Evolutionary conservation across 768 basidiomycete genomes (phyloP).

Genomic region (Mycena albidolilacea): DNA sequence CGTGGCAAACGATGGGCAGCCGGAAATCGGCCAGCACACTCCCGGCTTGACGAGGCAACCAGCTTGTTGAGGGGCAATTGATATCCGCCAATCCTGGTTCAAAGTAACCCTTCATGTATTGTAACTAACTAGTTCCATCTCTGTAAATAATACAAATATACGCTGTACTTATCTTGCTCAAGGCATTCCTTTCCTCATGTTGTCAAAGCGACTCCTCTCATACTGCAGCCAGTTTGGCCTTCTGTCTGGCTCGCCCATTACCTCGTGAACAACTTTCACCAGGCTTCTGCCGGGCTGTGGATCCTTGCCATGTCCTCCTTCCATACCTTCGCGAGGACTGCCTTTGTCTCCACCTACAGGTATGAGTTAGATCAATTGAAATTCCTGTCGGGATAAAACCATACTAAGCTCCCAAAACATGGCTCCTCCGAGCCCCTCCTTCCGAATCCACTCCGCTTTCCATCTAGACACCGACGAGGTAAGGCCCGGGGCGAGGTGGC

Average conservation of each 20-base stretch:
- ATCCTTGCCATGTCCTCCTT: slow-evolving; percentile 82
- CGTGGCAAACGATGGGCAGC: slow-evolving; percentile 82
- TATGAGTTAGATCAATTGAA: background rate
- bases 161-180: slow-evolving; percentile 13
- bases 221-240: slow-evolving; percentile 89
- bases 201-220: slow-evolving; percentile 82
- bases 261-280: slow-evolving; percentile 80
- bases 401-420: slow-evolving; percentile 94
- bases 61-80: slow-evolving; percentile 48
- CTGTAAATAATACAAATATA: slow-evolving; percentile 30
- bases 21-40: slow-evolving; percentile 67
- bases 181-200: slow-evolving; percentile 80
- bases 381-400: background rate
- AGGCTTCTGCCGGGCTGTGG: slow-evolving; percentile 79
- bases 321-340: slow-evolving; percentile 76
- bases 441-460: slow-evolving; percentile 88
- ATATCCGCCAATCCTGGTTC: background rate
- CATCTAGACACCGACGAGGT: slow-evolving; percentile 44
- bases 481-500: no score
- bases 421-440: slow-evolving; percentile 85
- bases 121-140: background rate
- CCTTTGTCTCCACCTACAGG: slow-evolving; percentile 78
- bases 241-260: slow-evolving; percentile 81
- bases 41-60: slow-evolving; percentile 52
- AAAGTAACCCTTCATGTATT: background rate